A percentile compares a stretch with the other conserved stretches of the same genome.
Evolutionary conservation across 2,329 filamentous ascomycete species (phyloP).

Genomic region (Hypoxylon sp.): DNA sequence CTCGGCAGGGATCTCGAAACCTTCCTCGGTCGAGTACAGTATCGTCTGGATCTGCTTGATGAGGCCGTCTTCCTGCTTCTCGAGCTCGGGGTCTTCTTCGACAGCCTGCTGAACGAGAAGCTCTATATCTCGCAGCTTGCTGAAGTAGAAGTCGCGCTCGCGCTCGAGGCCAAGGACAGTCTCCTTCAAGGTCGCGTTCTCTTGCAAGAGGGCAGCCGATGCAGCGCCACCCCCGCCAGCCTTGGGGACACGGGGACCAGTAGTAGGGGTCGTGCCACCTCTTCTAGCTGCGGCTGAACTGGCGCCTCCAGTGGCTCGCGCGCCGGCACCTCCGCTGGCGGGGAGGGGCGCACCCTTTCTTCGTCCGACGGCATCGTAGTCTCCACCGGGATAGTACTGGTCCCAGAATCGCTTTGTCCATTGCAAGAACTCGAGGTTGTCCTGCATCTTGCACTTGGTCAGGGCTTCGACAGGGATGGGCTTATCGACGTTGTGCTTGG

Average conservation of each 20-base stretch:
- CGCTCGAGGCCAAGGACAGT: slow-evolving; percentile 94
- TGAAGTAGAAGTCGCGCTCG: slow-evolving; percentile 99
- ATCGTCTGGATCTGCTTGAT: slow-evolving; percentile 97
- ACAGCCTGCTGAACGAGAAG: slow-evolving; percentile 92
- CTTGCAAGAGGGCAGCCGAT: slow-evolving; percentile 80
- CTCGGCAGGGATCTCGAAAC: slow-evolving; percentile 90
- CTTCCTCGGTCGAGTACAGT: slow-evolving; percentile 94
- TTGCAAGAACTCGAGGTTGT: slow-evolving; percentile 98
- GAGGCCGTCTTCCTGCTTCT: slow-evolving; percentile 91
- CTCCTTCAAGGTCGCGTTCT: slow-evolving; percentile 92
- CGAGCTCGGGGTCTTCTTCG: slow-evolving; percentile 90
- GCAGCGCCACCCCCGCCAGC: slow-evolving; percentile 65
- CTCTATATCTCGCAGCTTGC: slow-evolving; percentile 97
- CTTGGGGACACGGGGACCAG: slow-evolving; percentile 60
- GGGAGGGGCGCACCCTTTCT: slow-evolving; percentile 80
- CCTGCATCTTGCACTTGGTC: slow-evolving; percentile 99
- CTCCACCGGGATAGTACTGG: slow-evolving; percentile 95
- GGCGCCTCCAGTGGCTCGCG: slow-evolving; percentile 62
- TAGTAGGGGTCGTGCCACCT: slow-evolving; percentile 73
- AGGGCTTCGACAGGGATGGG: slow-evolving; percentile 89
- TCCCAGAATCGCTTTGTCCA: slow-evolving; percentile 99
- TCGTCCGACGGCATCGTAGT: slow-evolving; percentile 90
- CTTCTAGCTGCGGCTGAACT: slow-evolving; percentile 64
- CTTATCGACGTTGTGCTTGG: slow-evolving; percentile 88
- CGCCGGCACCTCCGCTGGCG: slow-evolving; percentile 55